Conservation (phyloP, 257 asterid species). For the Fraxinus cuspidata region DNA sequence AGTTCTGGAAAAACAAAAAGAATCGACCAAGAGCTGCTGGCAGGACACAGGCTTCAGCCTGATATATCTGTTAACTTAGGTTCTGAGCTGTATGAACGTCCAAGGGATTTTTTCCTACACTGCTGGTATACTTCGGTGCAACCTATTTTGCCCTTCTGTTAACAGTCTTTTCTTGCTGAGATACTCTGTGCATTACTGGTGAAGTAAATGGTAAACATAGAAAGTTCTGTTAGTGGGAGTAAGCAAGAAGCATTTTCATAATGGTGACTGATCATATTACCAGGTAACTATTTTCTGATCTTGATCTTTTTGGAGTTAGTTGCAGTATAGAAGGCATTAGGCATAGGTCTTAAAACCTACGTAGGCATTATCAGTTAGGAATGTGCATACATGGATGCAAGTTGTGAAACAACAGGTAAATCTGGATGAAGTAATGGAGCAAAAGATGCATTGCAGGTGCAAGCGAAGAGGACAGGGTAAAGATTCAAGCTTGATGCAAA, state of each 20-base stretch:
- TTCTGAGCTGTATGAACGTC: background rate
- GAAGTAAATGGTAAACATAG: background rate
- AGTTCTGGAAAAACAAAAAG: conserved; percentile 79
- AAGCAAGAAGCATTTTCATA: background rate
- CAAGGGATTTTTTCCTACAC: background rate
- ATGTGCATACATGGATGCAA: background rate
- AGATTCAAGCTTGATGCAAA: background rate
- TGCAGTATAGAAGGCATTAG: background rate
- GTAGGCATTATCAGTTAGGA: background rate
- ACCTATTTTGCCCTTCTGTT: background rate
- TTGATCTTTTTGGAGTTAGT: background rate
- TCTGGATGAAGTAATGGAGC: background rate
- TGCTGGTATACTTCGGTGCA: background rate
- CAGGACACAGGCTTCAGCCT: conserved; percentile 30
- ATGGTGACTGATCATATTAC: background rate
- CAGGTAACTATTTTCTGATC: background rate
- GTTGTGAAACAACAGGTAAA: background rate
- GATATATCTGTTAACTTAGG: conserved; percentile 4
- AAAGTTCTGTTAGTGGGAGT: background rate
- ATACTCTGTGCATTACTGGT: background rate
- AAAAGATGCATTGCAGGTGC: background rate
- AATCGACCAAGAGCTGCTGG: conserved; percentile 41
- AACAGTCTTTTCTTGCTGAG: background rate
- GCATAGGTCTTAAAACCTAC: background rate
- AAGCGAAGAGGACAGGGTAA: background rate